Conservation (phyloP, 306 rosid genomes). For the Glycine latifolia region DNA sequence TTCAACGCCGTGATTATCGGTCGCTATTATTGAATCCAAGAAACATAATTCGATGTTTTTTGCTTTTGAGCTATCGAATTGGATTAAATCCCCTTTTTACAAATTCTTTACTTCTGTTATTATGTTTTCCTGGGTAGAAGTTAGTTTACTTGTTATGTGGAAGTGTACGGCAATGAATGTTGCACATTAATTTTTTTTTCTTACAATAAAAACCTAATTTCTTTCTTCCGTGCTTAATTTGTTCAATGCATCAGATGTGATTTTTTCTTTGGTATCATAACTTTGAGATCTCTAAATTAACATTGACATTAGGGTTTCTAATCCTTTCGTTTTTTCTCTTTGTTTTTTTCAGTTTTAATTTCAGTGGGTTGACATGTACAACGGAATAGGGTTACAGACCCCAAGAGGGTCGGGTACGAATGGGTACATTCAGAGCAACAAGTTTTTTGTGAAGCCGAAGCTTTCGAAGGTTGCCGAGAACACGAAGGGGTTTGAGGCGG, state of each 20-base stretch:
- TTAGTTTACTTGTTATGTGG: background rate
- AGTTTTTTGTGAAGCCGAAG: slow-evolving; percentile 77
- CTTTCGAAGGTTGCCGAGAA: slow-evolving; percentile 67
- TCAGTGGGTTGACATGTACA: slow-evolving; percentile 65
- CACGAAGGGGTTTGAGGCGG: slow-evolving; percentile 72
- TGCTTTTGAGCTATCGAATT: background rate
- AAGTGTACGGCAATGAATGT: background rate
- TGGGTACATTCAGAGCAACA: slow-evolving; percentile 89
- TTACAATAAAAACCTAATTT: background rate
- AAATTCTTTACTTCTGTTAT: background rate
- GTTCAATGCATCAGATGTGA: too few species aligned
- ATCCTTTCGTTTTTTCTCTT: background rate
- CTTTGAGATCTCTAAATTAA: background rate
- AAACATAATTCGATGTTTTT: too few species aligned
- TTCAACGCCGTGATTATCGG: too few species aligned
- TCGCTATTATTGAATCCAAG: too few species aligned
- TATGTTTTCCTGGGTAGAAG: too few species aligned
- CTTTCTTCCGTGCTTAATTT: background rate
- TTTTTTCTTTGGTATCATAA: background rate
- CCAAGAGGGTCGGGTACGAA: slow-evolving; percentile 98
- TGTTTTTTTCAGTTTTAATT: background rate
- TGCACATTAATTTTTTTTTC: too few species aligned
- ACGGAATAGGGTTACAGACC: slow-evolving; percentile 93
- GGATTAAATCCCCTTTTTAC: background rate
- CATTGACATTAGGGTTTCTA: slow-evolving; percentile 6